Evolutionary conservation across 108 stramenopile species (phyloP).

Genomic region (Discostella pseudostelligera): DNA sequence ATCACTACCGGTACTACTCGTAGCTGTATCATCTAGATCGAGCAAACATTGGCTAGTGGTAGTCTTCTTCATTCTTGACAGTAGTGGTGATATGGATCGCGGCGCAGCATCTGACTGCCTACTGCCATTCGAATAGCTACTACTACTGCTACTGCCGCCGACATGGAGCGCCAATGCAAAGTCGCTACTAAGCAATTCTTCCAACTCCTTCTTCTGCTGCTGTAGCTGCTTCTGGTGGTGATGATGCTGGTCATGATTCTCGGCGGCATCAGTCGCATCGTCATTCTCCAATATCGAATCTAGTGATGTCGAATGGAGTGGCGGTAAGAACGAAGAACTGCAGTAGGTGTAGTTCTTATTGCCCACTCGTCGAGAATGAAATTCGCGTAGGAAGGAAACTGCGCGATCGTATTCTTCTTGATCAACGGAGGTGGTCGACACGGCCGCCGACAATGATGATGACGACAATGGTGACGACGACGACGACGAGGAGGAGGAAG

Average conservation of each 20-base stretch:
- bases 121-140: neutral
- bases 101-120: neutral
- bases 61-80: slow-evolving; percentile 2
- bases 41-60: slow-evolving; percentile 1
- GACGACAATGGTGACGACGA: neutral
- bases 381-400: slow-evolving; percentile 33
- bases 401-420: slow-evolving; percentile 38
- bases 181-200: neutral
- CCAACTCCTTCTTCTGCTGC: neutral
- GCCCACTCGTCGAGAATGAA: slow-evolving; percentile 30
- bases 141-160: neutral
- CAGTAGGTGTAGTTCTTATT: too few species aligned
- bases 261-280: neutral
- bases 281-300: neutral
- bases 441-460: neutral
- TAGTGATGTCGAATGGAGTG: neutral
- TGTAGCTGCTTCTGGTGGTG: neutral
- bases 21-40: neutral
- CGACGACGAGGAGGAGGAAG: neutral
- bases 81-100: neutral
- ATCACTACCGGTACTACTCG: too few species aligned
- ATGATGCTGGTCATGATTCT: too few species aligned
- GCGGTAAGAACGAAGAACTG: neutral
- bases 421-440: neutral
- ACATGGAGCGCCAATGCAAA: neutral